Base-by-base conservation (phyloP, 2,329 filamentous ascomycete species). In the Rhexocercosporidium sp. region DNA sequence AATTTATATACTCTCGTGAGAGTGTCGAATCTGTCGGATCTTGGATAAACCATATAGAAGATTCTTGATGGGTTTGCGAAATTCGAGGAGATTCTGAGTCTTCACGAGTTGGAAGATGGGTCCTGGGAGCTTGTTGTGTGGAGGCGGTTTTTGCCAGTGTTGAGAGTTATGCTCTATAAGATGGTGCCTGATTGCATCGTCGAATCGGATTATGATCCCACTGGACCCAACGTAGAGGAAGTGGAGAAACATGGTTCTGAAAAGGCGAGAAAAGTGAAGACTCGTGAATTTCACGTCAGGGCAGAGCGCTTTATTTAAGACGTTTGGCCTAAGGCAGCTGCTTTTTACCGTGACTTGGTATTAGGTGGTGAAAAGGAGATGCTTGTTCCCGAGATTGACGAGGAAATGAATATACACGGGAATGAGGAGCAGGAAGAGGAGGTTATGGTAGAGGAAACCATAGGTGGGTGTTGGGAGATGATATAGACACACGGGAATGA, bases 341-440 rank as follows among this genome's bases (percentile, higher is more conserved):
- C 65, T 56, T 67, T 60, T 51, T 67, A 67, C 34, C 7, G n/a
- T 61, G 27, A 64, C 54, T 63, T 67, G 27, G 34, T n/a, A 57
- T 59, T 31, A 11, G 41, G 39, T 3, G 22, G n/a, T 8, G 44
- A 47, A 47, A 47, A 47, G 3, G 3, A 47, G 44, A 8, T 22
- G n/a, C 9, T 8, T 46, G 20, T 18, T 49, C 44, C 20, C 18
- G 27, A 49, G 3, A 12, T 31, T 61, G 18, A 44, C 56, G 25
- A 61, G 41, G 44, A 61, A 39, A 47, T 60, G 39, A 20, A 60
- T 8, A 60, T 37, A 7, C 27, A 31, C 31, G 51, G n/a, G 51
- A 56, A 56, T 34, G n/a, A 56, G 51, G 51, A 56, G 51, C 25
- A 37, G n/a, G 12, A 56, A 56, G 31, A 31, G 51, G 51, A 56